A percentile compares a stretch with the other conserved stretches of the same genome.
Conservation (phyloP, 116 monocot genomes). For the Papilionanthe hybrid region DNA sequence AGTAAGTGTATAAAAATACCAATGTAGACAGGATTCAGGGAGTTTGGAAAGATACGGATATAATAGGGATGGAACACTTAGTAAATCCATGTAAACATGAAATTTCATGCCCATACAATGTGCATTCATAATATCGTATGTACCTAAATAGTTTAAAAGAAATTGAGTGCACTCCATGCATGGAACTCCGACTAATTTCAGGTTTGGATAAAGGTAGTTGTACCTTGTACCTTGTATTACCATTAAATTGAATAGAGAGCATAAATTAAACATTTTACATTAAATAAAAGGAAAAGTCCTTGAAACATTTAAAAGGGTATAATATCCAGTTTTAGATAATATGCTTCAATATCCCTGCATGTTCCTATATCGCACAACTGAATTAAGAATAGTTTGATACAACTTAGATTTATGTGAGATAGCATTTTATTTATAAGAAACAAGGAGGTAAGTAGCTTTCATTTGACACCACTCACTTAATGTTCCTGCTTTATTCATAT, state of each 20-base stretch:
- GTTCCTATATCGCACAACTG: not conserved
- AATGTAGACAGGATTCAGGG: not conserved
- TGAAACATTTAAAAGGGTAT: not conserved
- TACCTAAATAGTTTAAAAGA: not conserved
- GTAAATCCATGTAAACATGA: not conserved
- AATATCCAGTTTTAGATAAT: not conserved
- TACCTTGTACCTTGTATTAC: no score
- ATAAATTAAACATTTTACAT: not conserved
- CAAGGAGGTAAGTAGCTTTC: not conserved
- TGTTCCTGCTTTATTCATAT: not conserved
- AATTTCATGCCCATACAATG: not conserved
- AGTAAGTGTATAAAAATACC: not conserved
- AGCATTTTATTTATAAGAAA: conserved; percentile 1
- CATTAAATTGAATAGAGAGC: not conserved
- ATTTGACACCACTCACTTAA: not conserved
- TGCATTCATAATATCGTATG: not conserved
- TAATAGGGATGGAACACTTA: not conserved
- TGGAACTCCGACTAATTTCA: no score
- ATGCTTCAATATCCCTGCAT: not conserved
- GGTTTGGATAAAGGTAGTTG: no score
- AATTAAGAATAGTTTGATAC: not conserved
- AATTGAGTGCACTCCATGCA: no score
- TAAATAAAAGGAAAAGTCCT: not conserved
- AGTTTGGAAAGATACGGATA: not conserved
- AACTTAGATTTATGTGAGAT: not conserved